phyloP scores from a whole-genome alignment of 2,329 filamentous ascomycete species.

The Claviceps sp. region DNA sequence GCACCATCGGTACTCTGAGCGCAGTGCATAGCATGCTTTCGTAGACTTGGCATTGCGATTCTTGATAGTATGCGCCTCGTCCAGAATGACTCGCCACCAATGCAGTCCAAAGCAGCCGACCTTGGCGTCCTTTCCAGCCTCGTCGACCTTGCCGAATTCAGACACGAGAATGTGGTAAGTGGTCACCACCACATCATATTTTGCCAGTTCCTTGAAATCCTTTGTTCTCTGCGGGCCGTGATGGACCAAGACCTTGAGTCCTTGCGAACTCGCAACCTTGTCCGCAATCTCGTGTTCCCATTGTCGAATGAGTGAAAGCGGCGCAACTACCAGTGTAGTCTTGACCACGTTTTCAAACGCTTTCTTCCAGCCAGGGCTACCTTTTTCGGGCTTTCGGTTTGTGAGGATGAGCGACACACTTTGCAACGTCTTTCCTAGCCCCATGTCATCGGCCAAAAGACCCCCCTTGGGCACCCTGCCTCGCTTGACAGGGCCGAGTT shows the following conservation, averaged over 20 bases:
- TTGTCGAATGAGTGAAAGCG: constrained; percentile 86
- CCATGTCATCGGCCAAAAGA: constrained; percentile 95
- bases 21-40: constrained; percentile 75
- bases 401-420: constrained; percentile 77
- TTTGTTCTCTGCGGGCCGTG: constrained; percentile 82
- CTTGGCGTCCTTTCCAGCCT: constrained; percentile 29
- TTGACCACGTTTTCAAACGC: constrained; percentile 57
- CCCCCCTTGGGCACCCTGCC: constrained; percentile 78
- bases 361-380: constrained; percentile 49
- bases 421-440: constrained; percentile 90
- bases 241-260: constrained; percentile 73
- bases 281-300: constrained; percentile 91
- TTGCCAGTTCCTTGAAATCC: constrained; percentile 57
- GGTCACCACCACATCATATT: constrained; percentile 91
- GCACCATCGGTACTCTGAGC: constrained; percentile 88
- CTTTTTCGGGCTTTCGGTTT: constrained; percentile 55
- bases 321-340: constrained; percentile 82
- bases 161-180: constrained; percentile 94
- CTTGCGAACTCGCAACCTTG: constrained; percentile 57
- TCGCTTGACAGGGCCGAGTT: constrained; percentile 73
- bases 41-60: constrained; percentile 94
- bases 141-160: constrained; percentile 62
- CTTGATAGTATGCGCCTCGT: constrained; percentile 97
- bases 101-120: constrained; percentile 80
- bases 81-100: constrained; percentile 91